phyloP scores from a whole-genome alignment of 2,329 filamentous ascomycete species.

The Onygenales sp. region DNA sequence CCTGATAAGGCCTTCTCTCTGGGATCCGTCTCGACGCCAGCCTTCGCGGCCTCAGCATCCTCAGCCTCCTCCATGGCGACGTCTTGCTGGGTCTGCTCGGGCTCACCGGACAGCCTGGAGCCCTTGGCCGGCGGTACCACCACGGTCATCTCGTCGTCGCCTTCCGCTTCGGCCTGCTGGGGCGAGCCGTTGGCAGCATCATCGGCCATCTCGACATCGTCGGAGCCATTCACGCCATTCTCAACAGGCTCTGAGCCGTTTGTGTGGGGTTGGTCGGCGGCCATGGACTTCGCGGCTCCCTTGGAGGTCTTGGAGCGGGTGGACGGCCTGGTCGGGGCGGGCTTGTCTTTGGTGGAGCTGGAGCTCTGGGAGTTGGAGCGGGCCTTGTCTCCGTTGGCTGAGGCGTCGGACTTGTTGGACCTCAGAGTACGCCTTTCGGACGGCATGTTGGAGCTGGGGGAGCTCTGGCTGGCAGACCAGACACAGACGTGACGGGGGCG shows the following conservation, averaged over 20 bases:
- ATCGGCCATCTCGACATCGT: slow-evolving; percentile 65
- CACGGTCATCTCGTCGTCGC: slow-evolving; percentile 69
- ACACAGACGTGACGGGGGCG: neutral
- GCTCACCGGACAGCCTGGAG: slow-evolving; percentile 47
- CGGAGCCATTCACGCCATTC: slow-evolving; percentile 55
- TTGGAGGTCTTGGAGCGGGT: slow-evolving; percentile 23
- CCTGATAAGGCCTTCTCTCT: slow-evolving; percentile 42
- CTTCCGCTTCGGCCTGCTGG: slow-evolving; percentile 59
- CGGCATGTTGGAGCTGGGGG: slow-evolving; percentile 34
- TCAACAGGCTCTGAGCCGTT: slow-evolving; percentile 62
- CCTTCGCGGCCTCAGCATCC: slow-evolving; percentile 34
- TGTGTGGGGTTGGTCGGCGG: slow-evolving; percentile 57
- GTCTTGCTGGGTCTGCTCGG: slow-evolving; percentile 58
- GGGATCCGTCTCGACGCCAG: slow-evolving; percentile 34
- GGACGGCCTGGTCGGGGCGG: slow-evolving; percentile 21
- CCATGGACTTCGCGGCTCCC: slow-evolving; percentile 44
- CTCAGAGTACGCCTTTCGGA: slow-evolving; percentile 37
- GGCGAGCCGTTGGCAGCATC: slow-evolving; percentile 43
- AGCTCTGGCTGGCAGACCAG: slow-evolving; percentile 9
- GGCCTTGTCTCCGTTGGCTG: slow-evolving; percentile 38
- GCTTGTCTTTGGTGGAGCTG: slow-evolving; percentile 33
- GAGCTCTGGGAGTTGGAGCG: slow-evolving; percentile 35
- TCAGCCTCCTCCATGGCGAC: slow-evolving; percentile 57
- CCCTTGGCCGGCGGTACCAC: slow-evolving; percentile 66
- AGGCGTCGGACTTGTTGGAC: slow-evolving; percentile 38